A percentile compares a stretch with the other conserved stretches of the same genome.
Conservation (phyloP, 257 asterid species). For the Petunia axillaris region DNA sequence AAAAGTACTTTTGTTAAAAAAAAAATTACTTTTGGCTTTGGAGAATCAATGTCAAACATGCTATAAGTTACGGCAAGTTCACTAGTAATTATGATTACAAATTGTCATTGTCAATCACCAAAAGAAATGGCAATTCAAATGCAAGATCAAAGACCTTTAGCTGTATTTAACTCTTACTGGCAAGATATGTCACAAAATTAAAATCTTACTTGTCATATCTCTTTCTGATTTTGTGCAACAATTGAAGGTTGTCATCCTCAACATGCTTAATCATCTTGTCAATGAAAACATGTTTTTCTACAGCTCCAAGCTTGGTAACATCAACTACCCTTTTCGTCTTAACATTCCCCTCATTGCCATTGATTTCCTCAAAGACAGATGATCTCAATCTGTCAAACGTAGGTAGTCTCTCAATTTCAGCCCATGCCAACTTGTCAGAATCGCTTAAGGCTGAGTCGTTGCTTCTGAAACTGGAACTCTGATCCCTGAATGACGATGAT, state of each 20-base stretch:
- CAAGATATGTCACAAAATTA: too few relatives aligned
- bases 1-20: too few relatives aligned
- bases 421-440: slow-evolving; percentile 30
- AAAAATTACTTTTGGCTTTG: too few relatives aligned
- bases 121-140: too few relatives aligned
- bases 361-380: too few relatives aligned
- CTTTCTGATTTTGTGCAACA: slow-evolving; percentile 49
- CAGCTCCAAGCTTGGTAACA: slow-evolving; percentile 49
- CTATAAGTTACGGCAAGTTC: too few relatives aligned
- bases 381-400: slow-evolving; percentile 30
- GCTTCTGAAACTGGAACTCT: slow-evolving; percentile 22
- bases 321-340: slow-evolving; percentile 44
- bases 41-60: too few relatives aligned
- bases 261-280: slow-evolving; percentile 54
- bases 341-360: slow-evolving; percentile 29
- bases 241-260: slow-evolving; percentile 52
- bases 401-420: slow-evolving; percentile 41
- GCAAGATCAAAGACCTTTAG: background rate
- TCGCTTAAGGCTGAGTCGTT: slow-evolving; percentile 23
- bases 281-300: slow-evolving; percentile 46
- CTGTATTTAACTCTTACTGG: background rate
- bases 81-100: background rate
- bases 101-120: slow-evolving; percentile 19
- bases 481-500: slow-evolving; percentile 30
- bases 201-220: slow-evolving; percentile 51